Conservation (phyloP, 306 rosid genomes). For the Dicorynia guianensis region DNA sequence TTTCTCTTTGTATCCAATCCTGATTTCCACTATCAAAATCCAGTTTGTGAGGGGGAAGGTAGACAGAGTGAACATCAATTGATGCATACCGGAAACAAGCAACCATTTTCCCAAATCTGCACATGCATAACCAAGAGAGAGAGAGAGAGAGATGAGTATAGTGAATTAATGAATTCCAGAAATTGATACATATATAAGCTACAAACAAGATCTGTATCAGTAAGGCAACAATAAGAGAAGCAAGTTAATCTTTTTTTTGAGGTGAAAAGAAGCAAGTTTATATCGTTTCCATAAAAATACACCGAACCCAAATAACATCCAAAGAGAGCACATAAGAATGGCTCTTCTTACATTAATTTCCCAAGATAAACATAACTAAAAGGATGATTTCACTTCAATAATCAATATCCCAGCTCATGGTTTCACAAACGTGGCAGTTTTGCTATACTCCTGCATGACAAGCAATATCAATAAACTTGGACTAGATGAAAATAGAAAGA, state of each 20-base stretch:
- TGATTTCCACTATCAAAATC: conserved; percentile 69
- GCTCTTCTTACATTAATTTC: conserved; percentile 25
- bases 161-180: conserved; percentile 36
- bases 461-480: neutral
- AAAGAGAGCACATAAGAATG: conserved; percentile 33
- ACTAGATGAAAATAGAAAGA: conserved; percentile 19
- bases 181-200: conserved; percentile 13
- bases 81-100: conserved; percentile 98
- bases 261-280: too few species aligned
- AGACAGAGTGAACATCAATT: conserved; percentile 86
- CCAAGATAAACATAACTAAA: conserved; percentile 24
- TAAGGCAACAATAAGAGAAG: conserved; percentile 32
- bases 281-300: conserved; percentile 30
- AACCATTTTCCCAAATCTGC: conserved; percentile 94
- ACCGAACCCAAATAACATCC: conserved; percentile 22
- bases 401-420: conserved; percentile 24
- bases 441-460: neutral
- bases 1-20: conserved; percentile 86
- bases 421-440: conserved; percentile 15
- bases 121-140: neutral
- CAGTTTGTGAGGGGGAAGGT: conserved; percentile 79
- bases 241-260: neutral
- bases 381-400: conserved; percentile 2
- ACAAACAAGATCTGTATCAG: neutral
- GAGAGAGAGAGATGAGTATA: conserved; percentile 12